Conservation (phyloP, 2,329 filamentous ascomycete genomes). For the Microsporum ferrugineum region DNA sequence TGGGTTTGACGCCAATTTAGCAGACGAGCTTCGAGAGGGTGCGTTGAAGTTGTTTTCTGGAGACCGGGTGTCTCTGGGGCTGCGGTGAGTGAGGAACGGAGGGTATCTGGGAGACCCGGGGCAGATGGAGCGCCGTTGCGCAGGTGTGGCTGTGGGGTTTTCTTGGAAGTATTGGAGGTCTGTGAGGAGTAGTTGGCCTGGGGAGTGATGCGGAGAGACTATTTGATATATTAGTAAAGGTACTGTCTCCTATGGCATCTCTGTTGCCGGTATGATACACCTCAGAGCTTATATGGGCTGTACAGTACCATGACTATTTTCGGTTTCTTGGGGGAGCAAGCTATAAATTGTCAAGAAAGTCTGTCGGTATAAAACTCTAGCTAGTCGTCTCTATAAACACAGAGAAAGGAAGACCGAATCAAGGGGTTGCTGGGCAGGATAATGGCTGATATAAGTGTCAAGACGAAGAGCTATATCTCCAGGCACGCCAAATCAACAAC, state of each 20-base stretch:
- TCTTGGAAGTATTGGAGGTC: conserved; percentile 52
- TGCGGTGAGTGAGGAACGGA: conserved; percentile 71
- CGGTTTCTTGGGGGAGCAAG: not conserved
- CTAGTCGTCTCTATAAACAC: not conserved
- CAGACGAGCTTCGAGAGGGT: conserved; percentile 87
- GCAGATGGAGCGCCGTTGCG: conserved; percentile 72
- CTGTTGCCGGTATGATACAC: not conserved
- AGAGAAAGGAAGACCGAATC: not conserved
- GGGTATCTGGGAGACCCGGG: conserved; percentile 83
- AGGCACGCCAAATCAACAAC: conserved; percentile 20
- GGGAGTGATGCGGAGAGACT: conserved; percentile 88
- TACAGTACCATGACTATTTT: not conserved
- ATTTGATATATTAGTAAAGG: conserved; percentile 10
- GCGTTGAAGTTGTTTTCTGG: conserved; percentile 44
- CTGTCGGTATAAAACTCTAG: not conserved
- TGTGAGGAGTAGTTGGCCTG: conserved; percentile 52
- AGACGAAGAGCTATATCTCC: not conserved
- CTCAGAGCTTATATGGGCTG: not conserved
- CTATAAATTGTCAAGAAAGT: not conserved
- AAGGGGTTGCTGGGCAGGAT: not conserved
- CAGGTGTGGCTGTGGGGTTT: conserved; percentile 42
- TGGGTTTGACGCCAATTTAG: conserved; percentile 84
- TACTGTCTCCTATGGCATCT: not conserved
- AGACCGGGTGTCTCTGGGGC: conserved; percentile 37
- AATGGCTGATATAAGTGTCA: not conserved